phyloP scores from a whole-genome alignment of 2,329 filamentous ascomycete species.

The Byssothecium circinans region DNA sequence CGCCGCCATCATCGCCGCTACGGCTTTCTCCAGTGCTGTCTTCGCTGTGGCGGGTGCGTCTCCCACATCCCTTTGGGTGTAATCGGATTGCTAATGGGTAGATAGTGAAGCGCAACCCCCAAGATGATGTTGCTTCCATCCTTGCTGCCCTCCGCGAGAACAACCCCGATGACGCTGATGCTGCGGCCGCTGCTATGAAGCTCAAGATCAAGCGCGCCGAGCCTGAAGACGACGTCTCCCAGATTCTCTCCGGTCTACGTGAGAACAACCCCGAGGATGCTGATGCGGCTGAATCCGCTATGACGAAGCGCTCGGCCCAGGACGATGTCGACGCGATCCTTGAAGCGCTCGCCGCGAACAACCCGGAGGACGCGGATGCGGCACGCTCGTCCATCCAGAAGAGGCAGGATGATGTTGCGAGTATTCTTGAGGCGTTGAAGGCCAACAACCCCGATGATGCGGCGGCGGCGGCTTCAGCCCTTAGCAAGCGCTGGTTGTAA shows the following conservation, averaged over 20 bases:
- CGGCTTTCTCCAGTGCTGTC: slow-evolving; percentile 29
- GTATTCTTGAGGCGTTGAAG: slow-evolving; percentile 25
- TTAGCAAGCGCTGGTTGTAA: slow-evolving; percentile 18
- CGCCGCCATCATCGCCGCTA: slow-evolving; percentile 27
- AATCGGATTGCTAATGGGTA: no score
- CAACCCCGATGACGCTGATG: slow-evolving; percentile 24
- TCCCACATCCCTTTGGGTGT: no score
- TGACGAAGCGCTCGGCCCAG: slow-evolving; percentile 6
- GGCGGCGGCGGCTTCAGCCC: slow-evolving; percentile 12
- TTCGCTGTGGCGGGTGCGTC: slow-evolving; percentile 26
- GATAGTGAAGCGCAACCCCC: slow-evolving; percentile 17
- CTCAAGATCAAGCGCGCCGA: not conserved
- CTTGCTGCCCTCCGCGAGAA: slow-evolving; percentile 21
- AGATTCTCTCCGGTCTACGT: not conserved
- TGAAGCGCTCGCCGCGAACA: slow-evolving; percentile 19
- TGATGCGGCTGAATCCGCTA: not conserved
- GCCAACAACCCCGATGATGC: slow-evolving; percentile 29
- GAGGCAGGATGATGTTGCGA: slow-evolving; percentile 20
- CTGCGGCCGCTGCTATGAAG: slow-evolving; percentile 3
- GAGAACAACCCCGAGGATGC: not conserved
- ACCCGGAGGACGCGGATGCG: slow-evolving; percentile 22
- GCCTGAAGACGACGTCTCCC: not conserved
- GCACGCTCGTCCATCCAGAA: slow-evolving; percentile 18
- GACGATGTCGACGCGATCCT: slow-evolving; percentile 23
- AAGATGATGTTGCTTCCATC: slow-evolving; percentile 28